Evolutionary conservation across 495 filamentous ascomycete genomes (phyloP), one percentile per base, ranked within the genome.

Genomic region (Trichoderma asperelloides): DNA sequence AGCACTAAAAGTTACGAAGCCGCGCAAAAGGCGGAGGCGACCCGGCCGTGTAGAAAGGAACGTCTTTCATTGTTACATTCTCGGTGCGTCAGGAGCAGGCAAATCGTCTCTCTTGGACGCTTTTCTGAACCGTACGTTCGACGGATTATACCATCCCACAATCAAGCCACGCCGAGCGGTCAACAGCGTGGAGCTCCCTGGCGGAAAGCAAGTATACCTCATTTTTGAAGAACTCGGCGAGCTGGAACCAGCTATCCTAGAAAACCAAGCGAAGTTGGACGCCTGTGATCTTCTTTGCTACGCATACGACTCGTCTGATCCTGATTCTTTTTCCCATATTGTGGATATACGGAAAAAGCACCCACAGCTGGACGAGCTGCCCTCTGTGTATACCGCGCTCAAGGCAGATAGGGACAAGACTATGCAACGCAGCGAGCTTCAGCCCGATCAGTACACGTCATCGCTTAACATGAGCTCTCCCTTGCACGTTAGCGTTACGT

Each of bases 171-270:
- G 92, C 15, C 89, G 91, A 2, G 93, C 92, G 3, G 94, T 98
- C 69, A 98, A 98, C 74, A 96, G 91, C 68, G 95, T 98, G 21
- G 95, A 98, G 72, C 85, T 98, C 2, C 92, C 91, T 62, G 95
- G 95, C 33, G 95, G 95, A 28, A 96, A 96, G 72, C 96, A 98
- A 76, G 96, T 92, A 77, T 98, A 98, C 72, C 82, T 98, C 27
- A 98, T 98, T 68, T 81, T 98, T 65, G 90, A 96, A 72, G 95
- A 98, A 74, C 87, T 97, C 2, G 96, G 96, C n/a, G 92, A 97
- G 75, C 80, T 96, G 47, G 95, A 98, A 71, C 90, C 92, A 0
- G 93, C 95, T 25, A 91, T 98, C 63, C 79, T 98, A 1, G 95
- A 97, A 64, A 98, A 98, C 78, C 86, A 89, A 71, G 86, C 86